Evolutionary conservation across 176 grass and related monocot species (phyloP).

Genomic region (Lolium multiflorum): DNA sequence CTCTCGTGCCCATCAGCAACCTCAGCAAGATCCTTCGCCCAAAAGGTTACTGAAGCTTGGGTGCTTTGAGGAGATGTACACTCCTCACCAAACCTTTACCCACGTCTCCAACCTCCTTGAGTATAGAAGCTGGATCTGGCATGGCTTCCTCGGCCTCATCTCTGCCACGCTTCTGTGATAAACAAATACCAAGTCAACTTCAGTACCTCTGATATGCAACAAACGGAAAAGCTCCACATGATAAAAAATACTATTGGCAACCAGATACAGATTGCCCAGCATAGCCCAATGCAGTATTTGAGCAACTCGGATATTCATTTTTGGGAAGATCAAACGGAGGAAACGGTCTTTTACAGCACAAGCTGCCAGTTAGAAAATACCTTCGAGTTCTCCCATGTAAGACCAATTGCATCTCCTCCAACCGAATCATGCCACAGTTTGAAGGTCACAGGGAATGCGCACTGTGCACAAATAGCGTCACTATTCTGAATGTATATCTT

Average conservation of each 20-base stretch:
- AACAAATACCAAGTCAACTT: conserved; percentile 33
- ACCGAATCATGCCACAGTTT: conserved; percentile 88
- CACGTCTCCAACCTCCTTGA: conserved; percentile 77
- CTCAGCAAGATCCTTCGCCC: not conserved
- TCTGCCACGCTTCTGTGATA: conserved; percentile 74
- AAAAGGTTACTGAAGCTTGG: conserved; percentile 47
- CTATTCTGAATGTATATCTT: conserved; percentile 30
- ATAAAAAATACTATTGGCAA: conserved; percentile 15
- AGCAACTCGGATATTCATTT: not conserved
- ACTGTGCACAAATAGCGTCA: conserved; percentile 53
- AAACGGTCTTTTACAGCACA: not conserved
- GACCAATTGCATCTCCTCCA: conserved; percentile 86
- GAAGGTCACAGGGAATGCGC: conserved; percentile 67
- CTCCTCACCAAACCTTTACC: conserved; percentile 92
- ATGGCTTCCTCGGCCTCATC: conserved; percentile 60
- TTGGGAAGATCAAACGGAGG: conserved; percentile 17
- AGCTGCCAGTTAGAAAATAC: conserved; percentile 44
- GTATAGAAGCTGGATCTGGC: conserved; percentile 52
- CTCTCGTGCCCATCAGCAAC: not conserved
- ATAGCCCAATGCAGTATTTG: not conserved
- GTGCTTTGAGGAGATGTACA: conserved; percentile 82
- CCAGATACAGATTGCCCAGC: not conserved
- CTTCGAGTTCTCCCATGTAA: conserved; percentile 92
- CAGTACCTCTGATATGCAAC: not conserved
- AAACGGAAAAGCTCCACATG: not conserved